These are phyloP conservation scores for Debaryomycetaceae sp. DNA, from an alignment of 1,139 yeast species.

Conservation along the genomic window DNA sequence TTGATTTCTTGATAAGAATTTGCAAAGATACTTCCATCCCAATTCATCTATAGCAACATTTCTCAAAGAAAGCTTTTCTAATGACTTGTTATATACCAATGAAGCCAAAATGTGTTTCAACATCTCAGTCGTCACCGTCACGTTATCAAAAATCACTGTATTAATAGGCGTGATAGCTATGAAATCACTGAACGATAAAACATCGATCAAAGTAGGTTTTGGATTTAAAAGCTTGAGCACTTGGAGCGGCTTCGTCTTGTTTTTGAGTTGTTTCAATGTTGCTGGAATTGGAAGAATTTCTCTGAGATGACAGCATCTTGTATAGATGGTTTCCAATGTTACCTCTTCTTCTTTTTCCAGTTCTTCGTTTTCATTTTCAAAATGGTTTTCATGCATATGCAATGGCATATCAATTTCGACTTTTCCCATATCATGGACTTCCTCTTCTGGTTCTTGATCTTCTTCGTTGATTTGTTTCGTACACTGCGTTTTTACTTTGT, in stretches of 20 bases:
- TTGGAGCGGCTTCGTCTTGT: conserved; percentile 70
- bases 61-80: conserved; percentile 73
- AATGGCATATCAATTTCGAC: conserved; percentile 54
- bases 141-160: conserved; percentile 79
- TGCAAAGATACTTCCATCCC: conserved; percentile 77
- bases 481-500: conserved; percentile 17
- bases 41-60: conserved; percentile 69
- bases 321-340: conserved; percentile 71
- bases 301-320: conserved; percentile 88
- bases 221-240: conserved; percentile 81
- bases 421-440: conserved; percentile 17
- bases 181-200: conserved; percentile 84
- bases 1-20: conserved; percentile 58
- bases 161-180: conserved; percentile 79
- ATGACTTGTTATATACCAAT: conserved; percentile 49
- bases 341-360: conserved; percentile 25
- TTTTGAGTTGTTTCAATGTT: conserved; percentile 77
- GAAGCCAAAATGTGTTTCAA: conserved; percentile 64
- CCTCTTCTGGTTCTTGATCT: conserved; percentile 18
- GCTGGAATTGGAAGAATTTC: conserved; percentile 94
- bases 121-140: conserved; percentile 78
- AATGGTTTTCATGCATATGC: conserved; percentile 66
- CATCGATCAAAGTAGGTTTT: conserved; percentile 85
- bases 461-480: conserved; percentile 21
- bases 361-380: conserved; percentile 28